Base-by-base conservation (phyloP, 2,329 filamentous ascomycete species). In the Arthrobotrys musiformis region DNA sequence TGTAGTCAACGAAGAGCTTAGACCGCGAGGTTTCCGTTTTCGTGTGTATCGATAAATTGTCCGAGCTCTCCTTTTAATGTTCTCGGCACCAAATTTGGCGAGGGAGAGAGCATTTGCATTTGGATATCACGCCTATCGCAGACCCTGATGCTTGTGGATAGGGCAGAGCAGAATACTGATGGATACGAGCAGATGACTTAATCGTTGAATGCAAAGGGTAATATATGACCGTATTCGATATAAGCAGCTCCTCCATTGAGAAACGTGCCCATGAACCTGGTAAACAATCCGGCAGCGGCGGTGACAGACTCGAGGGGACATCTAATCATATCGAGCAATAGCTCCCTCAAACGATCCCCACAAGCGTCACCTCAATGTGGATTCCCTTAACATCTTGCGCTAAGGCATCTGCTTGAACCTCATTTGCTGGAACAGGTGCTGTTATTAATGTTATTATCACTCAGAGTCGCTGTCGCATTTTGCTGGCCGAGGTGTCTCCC, bases 341-440 rank as follows among this genome's bases (percentile, higher is more conserved):
- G 52, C 68, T 72, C 68, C 68, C 68, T 56, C 62, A 58, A 72
- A 72, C 68, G 48, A 72, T 46, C 68, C 56, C 68, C 68, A 72
- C 68, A 72, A 52, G 46, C 24, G 50, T 44, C 42, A 62, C 58
- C 8, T 19, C 26, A 24, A 44, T 62, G 37, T 62, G 58, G 58
- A n/a, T 48, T 62, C 37, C 28, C 58, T 58, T 48, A 62, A 48
- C 40, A 48, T 26, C 28, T 17, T 73, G 69, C 69, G 69, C 69
- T 73, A 73, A 73, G 69, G 61, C 69, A 60, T 46, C 60, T 52
- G 42, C 52, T 67, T 61, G 69, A 63, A 67, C 56, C 37, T 48
- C 50, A 67, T 73, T 67, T 61, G 69, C 69, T 66, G 33, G 22
- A 67, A 40, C n/a, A 37, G 50, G 50, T 61, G 61, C 40, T 73